Evolutionary conservation across 1,284 basidiomycete genomes (phyloP).

Genomic region (Sporisorium iseilematis-ciliati): DNA sequence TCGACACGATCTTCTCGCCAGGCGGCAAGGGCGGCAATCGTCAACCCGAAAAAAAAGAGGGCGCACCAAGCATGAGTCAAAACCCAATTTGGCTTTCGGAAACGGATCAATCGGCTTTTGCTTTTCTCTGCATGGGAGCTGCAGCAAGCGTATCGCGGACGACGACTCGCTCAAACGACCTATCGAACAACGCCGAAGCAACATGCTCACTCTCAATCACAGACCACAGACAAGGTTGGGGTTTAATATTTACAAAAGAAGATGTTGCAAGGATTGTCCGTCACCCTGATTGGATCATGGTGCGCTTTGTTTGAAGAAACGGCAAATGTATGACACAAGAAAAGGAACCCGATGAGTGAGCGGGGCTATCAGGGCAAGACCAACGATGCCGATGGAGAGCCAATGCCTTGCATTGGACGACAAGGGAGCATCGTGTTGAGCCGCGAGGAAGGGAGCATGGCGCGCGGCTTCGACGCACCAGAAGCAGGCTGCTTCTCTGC

Average conservation of each 20-base stretch:
- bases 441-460: slow-evolving; percentile 11
- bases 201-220: background rate
- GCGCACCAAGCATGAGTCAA: background rate
- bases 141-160: slow-evolving; percentile 19
- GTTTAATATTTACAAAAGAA: slow-evolving; percentile 32
- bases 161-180: slow-evolving; percentile 9
- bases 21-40: no score
- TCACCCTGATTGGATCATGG: background rate
- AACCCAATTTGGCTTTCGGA: background rate
- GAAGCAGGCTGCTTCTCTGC: background rate
- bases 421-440: slow-evolving; percentile 29
- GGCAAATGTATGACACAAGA: slow-evolving; percentile 2
- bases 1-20: slow-evolving; percentile 5
- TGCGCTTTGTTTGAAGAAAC: slow-evolving; percentile 1
- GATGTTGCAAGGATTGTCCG: background rate
- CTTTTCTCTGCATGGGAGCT: background rate
- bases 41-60: no score
- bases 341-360: background rate
- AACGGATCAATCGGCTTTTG: slow-evolving; percentile 32
- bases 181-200: slow-evolving; percentile 36
- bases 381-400: slow-evolving; percentile 19
- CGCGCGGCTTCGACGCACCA: slow-evolving; percentile 3
- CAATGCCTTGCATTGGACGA: slow-evolving; percentile 13
- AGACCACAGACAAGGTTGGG: background rate
- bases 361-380: slow-evolving; percentile 12